These are phyloP conservation scores for Ganoderma lingzhi DNA, from an alignment of 1,284 basidiomycete species.

Conservation along the genomic window DNA sequence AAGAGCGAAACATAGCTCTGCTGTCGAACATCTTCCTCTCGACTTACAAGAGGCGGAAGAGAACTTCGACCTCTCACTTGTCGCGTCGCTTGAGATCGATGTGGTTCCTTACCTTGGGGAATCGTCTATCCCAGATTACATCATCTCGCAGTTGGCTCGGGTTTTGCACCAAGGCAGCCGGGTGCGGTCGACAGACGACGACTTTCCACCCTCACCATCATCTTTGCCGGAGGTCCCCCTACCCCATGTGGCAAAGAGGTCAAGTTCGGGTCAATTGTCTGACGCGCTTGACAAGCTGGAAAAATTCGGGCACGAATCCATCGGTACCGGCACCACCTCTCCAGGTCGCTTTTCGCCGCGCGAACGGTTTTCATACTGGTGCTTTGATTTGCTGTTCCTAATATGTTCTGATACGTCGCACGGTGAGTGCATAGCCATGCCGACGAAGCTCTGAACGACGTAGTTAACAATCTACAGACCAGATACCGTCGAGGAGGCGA, in stretches of 20 bases:
- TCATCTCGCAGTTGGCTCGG: slow-evolving; percentile 76
- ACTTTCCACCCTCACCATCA: slow-evolving; percentile 35
- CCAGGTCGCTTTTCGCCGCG: slow-evolving; percentile 65
- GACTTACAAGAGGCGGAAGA: slow-evolving; percentile 84
- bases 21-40: slow-evolving; percentile 61
- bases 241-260: slow-evolving; percentile 2
- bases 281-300: slow-evolving; percentile 50
- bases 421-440: slow-evolving; percentile 50
- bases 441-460: not conserved
- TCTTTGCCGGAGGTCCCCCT: slow-evolving; percentile 30
- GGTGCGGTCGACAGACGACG: slow-evolving; percentile 59
- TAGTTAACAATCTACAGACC: slow-evolving; percentile 50
- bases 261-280: slow-evolving; percentile 25
- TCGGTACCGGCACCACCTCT: slow-evolving; percentile 68
- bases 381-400: slow-evolving; percentile 88
- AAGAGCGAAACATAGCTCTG: slow-evolving; percentile 49
- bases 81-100: slow-evolving; percentile 80
- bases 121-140: slow-evolving; percentile 72
- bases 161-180: slow-evolving; percentile 81
- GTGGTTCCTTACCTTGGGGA: slow-evolving; percentile 82
- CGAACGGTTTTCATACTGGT: slow-evolving; percentile 94
- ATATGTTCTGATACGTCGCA: slow-evolving; percentile 72
- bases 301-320: slow-evolving; percentile 43
- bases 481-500: slow-evolving; percentile 64
- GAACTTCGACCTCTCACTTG: slow-evolving; percentile 86